Percentiles rank a stretch among this genome's conserved stretches.
Conservation (phyloP, 1,284 basidiomycete genomes). For the Meripilus lineatus region DNA sequence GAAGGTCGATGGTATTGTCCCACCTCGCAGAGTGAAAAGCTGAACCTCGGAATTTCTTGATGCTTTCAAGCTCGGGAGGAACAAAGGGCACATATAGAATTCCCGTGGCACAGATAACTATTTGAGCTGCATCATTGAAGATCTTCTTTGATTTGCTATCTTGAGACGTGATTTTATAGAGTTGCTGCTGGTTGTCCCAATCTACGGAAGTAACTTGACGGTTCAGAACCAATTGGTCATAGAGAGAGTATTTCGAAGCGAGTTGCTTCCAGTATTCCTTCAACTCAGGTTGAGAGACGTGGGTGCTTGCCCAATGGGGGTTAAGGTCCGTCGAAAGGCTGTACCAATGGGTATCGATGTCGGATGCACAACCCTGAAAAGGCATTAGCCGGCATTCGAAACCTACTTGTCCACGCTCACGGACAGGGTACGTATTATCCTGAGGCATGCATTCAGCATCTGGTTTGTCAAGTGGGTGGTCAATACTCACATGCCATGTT, state of each 20-base stretch:
- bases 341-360: slow-evolving; percentile 28
- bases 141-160: slow-evolving; percentile 23
- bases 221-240: slow-evolving; percentile 24
- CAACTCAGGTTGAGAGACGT: slow-evolving; percentile 28
- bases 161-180: slow-evolving; percentile 31
- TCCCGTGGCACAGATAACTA: slow-evolving; percentile 44
- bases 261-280: slow-evolving; percentile 27
- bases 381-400: not conserved
- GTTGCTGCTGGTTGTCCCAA: slow-evolving; percentile 33
- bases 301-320: slow-evolving; percentile 25
- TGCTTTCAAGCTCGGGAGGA: slow-evolving; percentile 33
- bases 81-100: slow-evolving; percentile 34
- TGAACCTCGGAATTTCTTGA: slow-evolving; percentile 36
- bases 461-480: not conserved
- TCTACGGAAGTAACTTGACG: slow-evolving; percentile 31
- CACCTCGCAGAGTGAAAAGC: slow-evolving; percentile 37
- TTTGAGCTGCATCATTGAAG: slow-evolving; percentile 16
- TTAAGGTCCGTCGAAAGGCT: slow-evolving; percentile 28
- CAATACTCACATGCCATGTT: slow-evolving; percentile 28
- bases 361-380: slow-evolving; percentile 23
- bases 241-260: slow-evolving; percentile 19
- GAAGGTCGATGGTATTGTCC: slow-evolving; percentile 29
- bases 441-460: slow-evolving; percentile 6
- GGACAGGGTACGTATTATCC: slow-evolving; percentile 29
- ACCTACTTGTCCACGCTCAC: not conserved